Conservation (phyloP, 177 flowering plant species). For the Tripterygium wilfordii region DNA sequence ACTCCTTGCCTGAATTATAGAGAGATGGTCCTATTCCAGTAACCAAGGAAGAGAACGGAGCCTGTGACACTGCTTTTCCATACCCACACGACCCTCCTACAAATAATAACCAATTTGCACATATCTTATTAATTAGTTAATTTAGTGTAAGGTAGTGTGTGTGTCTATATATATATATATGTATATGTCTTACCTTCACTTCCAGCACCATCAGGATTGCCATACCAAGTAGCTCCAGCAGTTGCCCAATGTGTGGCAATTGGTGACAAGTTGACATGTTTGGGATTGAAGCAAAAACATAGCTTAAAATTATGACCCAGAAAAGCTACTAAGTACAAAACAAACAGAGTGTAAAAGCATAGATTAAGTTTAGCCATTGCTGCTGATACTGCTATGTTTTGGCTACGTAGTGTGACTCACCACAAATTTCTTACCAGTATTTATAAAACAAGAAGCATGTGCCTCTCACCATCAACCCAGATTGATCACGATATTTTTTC, state of each 20-base stretch:
- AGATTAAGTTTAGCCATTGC: slow-evolving; percentile 8
- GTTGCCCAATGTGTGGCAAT: slow-evolving; percentile 23
- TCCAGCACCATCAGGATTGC: slow-evolving; percentile 37
- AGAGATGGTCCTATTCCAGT: slow-evolving; percentile 33
- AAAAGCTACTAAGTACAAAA: slow-evolving; percentile 1
- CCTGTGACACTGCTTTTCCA: slow-evolving; percentile 27
- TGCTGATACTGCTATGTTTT: too few relatives aligned
- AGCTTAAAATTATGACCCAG: slow-evolving; percentile 9
- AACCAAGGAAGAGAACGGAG: slow-evolving; percentile 36
- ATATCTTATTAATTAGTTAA: too few relatives aligned
- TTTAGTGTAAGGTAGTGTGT: too few relatives aligned
- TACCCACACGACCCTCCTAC: slow-evolving; percentile 54
- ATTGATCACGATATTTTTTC: too few relatives aligned
- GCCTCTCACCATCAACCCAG: too few relatives aligned
- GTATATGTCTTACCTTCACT: slow-evolving; percentile 26
- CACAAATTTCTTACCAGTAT: too few relatives aligned
- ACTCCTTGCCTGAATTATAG: slow-evolving; percentile 31
- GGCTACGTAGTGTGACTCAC: too few relatives aligned
- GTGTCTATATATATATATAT: background rate
- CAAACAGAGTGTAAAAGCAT: background rate
- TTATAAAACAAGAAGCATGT: too few relatives aligned
- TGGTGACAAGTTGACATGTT: slow-evolving; percentile 15
- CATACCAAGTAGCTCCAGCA: slow-evolving; percentile 52
- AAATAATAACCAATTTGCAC: too few relatives aligned
- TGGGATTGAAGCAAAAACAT: slow-evolving; percentile 12